phyloP scores from a whole-genome alignment of 345 rosid species.

The Lenwebbia sp. region DNA sequence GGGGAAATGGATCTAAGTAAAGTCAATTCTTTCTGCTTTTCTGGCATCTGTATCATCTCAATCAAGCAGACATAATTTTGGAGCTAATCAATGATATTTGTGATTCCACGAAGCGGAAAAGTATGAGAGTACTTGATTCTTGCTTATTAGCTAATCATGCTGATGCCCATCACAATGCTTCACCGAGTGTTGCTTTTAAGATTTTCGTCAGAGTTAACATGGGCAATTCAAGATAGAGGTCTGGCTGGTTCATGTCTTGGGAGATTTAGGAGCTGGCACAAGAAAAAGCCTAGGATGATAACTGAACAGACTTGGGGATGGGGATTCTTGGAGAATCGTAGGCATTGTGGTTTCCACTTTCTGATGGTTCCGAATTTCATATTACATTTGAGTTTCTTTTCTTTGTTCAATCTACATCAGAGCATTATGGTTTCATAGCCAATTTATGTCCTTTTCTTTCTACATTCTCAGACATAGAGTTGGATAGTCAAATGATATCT shows the following conservation, averaged over 20 bases:
- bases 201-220: background rate
- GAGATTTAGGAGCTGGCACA: background rate
- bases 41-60: background rate
- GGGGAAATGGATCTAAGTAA: background rate
- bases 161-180: background rate
- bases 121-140: background rate
- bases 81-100: background rate
- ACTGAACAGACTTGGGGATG: background rate
- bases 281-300: background rate
- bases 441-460: background rate
- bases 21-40: background rate
- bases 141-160: background rate
- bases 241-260: background rate
- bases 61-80: background rate
- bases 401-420: background rate
- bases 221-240: background rate
- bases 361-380: background rate
- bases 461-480: background rate
- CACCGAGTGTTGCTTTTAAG: background rate
- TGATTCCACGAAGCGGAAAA: background rate
- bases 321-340: background rate
- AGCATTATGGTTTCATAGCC: background rate
- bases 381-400: background rate
- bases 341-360: background rate
- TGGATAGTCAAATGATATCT: background rate